Evolutionary conservation across 805 yeast species (phyloP).

Genomic region (Cyberlindnera nakhonratchasimensis): DNA sequence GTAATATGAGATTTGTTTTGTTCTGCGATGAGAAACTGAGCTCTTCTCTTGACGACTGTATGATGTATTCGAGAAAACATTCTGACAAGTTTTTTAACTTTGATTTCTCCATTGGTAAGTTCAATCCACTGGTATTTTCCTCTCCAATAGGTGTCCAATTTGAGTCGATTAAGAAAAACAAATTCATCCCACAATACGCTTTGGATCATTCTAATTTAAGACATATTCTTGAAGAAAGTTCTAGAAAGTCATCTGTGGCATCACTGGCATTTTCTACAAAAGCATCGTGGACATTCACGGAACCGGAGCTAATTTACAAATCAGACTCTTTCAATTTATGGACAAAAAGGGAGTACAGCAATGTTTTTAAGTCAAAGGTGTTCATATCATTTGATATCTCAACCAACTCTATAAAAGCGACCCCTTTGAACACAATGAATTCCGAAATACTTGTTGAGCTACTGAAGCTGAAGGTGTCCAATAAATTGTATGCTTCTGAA

Average conservation of each 20-base stretch:
- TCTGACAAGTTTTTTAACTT: slow-evolving; percentile 45
- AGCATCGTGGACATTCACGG: slow-evolving; percentile 22
- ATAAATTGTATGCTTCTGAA: slow-evolving; percentile 49
- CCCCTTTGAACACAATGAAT: slow-evolving; percentile 41
- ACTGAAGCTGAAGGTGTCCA: slow-evolving; percentile 38
- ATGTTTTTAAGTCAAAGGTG: slow-evolving; percentile 30
- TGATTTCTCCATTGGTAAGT: slow-evolving; percentile 30
- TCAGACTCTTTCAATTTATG: slow-evolving; percentile 46
- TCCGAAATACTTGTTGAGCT: slow-evolving; percentile 52
- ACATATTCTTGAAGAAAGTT: slow-evolving; percentile 24
- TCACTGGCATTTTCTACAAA: slow-evolving; percentile 34
- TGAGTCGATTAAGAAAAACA: slow-evolving; percentile 26
- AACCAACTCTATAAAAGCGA: slow-evolving; percentile 29
- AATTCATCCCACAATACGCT: slow-evolving; percentile 35
- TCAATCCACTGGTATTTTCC: slow-evolving; percentile 5
- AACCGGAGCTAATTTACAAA: slow-evolving; percentile 37
- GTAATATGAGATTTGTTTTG: slow-evolving; percentile 35
- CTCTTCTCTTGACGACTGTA: not conserved
- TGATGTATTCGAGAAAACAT: not conserved
- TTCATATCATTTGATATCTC: slow-evolving; percentile 46
- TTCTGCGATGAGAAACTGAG: slow-evolving; percentile 28
- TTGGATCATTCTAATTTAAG: slow-evolving; percentile 29
- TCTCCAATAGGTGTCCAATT: not conserved
- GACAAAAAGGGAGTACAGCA: slow-evolving; percentile 39
- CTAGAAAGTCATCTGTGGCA: slow-evolving; percentile 28